Percentiles rank a stretch among this genome's conserved stretches.
phyloP scores from a whole-genome alignment of 768 basidiomycete species.

The Suillus hirtellus region DNA sequence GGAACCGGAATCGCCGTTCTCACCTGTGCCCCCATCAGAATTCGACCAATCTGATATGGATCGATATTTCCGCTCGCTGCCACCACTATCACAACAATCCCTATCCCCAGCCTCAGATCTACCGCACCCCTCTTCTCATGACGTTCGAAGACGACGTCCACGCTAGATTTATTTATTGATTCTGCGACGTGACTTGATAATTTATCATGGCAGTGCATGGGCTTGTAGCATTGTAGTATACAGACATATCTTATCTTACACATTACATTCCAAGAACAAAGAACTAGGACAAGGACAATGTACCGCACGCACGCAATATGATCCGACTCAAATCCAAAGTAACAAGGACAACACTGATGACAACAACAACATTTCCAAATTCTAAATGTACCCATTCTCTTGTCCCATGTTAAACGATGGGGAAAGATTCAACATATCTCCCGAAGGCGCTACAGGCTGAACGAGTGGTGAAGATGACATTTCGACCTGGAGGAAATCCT shows the following conservation, averaged over 20 bases:
- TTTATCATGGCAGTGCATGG: conserved; percentile 1
- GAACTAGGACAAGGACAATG: not conserved
- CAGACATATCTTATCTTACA: conserved; percentile 4
- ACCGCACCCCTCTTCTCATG: conserved; percentile 10
- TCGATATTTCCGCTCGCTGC: conserved; percentile 56
- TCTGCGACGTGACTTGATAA: not conserved
- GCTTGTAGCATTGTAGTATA: conserved; percentile 5
- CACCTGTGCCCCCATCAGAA: conserved; percentile 45
- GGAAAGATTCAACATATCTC: conserved; percentile 32
- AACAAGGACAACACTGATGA: not conserved
- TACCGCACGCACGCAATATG: not conserved
- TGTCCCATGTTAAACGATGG: conserved; percentile 30
- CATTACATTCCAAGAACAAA: not conserved
- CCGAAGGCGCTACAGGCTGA: conserved; percentile 21
- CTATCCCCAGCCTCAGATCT: not conserved
- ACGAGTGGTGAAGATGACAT: conserved; percentile 32
- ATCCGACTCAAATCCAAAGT: not conserved
- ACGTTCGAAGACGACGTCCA: conserved; percentile 26
- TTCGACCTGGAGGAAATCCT: conserved; percentile 15
- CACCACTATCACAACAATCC: not conserved
- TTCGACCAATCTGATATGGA: conserved; percentile 77
- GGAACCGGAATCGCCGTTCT: conserved; percentile 20
- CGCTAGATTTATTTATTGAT: conserved; percentile 11
- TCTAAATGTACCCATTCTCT: conserved; percentile 6
- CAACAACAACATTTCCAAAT: not conserved